These are phyloP conservation scores for Polyplosphaeria fusca DNA, from an alignment of 495 filamentous ascomycete species.

Conservation along the genomic window DNA sequence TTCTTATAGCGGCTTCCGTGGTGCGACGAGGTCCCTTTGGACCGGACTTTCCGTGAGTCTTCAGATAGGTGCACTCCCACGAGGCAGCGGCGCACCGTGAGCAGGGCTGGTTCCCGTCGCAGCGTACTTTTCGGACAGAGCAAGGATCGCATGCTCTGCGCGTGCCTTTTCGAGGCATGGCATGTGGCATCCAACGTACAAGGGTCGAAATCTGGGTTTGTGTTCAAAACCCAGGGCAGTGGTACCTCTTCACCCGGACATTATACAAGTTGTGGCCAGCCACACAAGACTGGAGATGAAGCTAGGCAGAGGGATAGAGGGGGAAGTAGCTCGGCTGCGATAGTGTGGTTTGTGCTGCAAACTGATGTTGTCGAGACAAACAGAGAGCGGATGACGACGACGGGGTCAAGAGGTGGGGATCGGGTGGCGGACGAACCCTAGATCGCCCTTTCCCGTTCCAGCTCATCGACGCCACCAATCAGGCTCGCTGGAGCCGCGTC, in stretches of 20 bases:
- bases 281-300: neutral
- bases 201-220: neutral
- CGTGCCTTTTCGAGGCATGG: conserved; percentile 16
- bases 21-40: conserved; percentile 25
- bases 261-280: neutral
- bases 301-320: neutral
- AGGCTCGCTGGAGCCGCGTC: too few species aligned
- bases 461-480: neutral
- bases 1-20: conserved; percentile 17
- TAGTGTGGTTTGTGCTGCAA: conserved; percentile 7
- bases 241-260: conserved; percentile 6
- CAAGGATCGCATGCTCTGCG: conserved; percentile 26
- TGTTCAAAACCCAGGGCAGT: conserved; percentile 1
- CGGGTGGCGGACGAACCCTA: neutral
- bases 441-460: neutral
- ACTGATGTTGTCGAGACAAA: conserved; percentile 12
- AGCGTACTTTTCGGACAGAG: conserved; percentile 28
- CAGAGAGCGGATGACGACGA: conserved; percentile 8
- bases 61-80: conserved; percentile 26
- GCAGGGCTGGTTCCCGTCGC: conserved; percentile 23
- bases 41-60: conserved; percentile 24
- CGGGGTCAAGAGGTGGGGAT: conserved; percentile 9
- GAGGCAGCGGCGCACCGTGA: conserved; percentile 20
- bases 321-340: neutral
- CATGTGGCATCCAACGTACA: neutral